phyloP scores from a whole-genome alignment of 139 green algal species.

The Zygnema cylindricum region DNA sequence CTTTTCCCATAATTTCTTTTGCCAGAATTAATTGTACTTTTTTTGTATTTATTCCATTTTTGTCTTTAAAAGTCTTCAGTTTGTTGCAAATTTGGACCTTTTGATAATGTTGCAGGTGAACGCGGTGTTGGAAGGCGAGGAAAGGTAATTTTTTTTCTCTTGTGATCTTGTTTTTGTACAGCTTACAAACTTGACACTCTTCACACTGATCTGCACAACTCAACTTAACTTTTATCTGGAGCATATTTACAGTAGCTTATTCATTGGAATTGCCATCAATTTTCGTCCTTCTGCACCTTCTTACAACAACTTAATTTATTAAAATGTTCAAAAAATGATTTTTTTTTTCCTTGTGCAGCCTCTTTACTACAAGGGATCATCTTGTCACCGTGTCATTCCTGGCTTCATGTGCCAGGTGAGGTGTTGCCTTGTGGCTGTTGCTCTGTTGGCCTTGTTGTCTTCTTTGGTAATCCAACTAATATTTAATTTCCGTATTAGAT shows the following conservation, averaged over 20 bases:
- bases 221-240: too few species aligned
- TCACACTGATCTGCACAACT: too few species aligned
- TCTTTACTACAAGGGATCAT: constrained; percentile 66
- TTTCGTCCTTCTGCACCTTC: background rate
- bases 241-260: too few species aligned
- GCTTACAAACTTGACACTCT: too few species aligned
- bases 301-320: background rate
- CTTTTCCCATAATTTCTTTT: too few species aligned
- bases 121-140: background rate
- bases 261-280: too few species aligned
- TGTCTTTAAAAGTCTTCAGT: background rate
- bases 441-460: background rate
- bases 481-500: background rate
- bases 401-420: constrained; percentile 65
- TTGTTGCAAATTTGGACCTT: background rate
- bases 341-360: constrained; percentile 50
- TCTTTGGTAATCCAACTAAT: constrained; percentile 6
- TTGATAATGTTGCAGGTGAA: background rate
- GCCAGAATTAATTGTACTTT: too few species aligned
- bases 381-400: constrained; percentile 68
- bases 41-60: too few species aligned
- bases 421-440: too few species aligned
- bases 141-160: background rate
- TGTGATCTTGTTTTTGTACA: too few species aligned
- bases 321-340: background rate